Percentiles rank a stretch among this genome's conserved stretches.
Evolutionary conservation across 306 rosid species (phyloP).

Genomic region (Gynostemma pentaphyllum): DNA sequence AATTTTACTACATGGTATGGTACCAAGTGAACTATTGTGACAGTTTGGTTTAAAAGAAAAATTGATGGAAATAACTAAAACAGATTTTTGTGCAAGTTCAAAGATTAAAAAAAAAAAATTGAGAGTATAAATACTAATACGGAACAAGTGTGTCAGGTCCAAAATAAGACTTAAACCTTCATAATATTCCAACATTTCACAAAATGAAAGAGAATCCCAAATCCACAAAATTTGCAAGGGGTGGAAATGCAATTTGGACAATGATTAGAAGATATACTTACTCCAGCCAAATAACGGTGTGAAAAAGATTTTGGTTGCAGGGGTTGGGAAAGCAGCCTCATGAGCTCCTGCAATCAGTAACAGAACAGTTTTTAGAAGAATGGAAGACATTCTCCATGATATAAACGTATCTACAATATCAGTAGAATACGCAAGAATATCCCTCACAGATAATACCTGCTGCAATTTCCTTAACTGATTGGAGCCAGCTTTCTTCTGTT

Average conservation of each 20-base stretch:
- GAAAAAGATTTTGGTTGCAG: slow-evolving; percentile 77
- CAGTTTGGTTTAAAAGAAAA: too few relatives aligned
- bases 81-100: too few relatives aligned
- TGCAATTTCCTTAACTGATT: slow-evolving; percentile 52
- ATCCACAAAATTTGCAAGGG: not conserved
- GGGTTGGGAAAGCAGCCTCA: slow-evolving; percentile 56
- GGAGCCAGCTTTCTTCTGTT: slow-evolving; percentile 55
- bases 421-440: not conserved
- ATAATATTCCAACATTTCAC: not conserved
- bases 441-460: slow-evolving; percentile 31
- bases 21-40: too few relatives aligned
- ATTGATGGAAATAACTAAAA: too few relatives aligned
- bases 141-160: too few relatives aligned
- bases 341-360: slow-evolving; percentile 58
- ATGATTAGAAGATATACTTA: slow-evolving; percentile 18
- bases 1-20: too few relatives aligned
- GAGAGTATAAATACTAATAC: too few relatives aligned
- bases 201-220: not conserved
- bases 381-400: not conserved
- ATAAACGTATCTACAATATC: not conserved
- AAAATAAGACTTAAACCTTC: too few relatives aligned
- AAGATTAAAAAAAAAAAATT: too few relatives aligned
- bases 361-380: not conserved
- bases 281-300: slow-evolving; percentile 85
- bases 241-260: not conserved